Conservation (phyloP, 2,329 filamentous ascomycete genomes). For the Colletotrichum tropicicola region DNA sequence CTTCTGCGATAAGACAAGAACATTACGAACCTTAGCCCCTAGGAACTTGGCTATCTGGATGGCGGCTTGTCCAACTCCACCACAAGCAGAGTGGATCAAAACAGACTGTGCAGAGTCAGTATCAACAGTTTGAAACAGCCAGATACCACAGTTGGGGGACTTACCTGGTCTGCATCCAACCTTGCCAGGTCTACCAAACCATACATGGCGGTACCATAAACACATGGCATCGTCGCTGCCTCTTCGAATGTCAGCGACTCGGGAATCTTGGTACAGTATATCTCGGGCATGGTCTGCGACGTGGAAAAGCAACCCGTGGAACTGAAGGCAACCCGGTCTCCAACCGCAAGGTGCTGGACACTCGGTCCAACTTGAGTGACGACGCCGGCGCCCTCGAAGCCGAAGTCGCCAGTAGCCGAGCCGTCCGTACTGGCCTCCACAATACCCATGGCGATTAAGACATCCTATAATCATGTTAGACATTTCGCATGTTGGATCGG, state of each 20-base stretch:
- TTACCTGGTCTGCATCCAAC: slow-evolving; percentile 34
- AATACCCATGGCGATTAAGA: background rate
- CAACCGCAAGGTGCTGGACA: background rate
- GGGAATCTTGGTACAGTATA: slow-evolving; percentile 35
- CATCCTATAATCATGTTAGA: too few species aligned
- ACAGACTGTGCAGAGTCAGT: slow-evolving; percentile 15
- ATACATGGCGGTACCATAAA: too few species aligned
- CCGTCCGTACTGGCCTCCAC: too few species aligned
- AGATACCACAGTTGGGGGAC: background rate
- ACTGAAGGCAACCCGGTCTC: slow-evolving; percentile 41
- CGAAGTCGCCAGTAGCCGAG: background rate
- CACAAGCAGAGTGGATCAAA: slow-evolving; percentile 22
- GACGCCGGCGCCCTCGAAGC: background rate
- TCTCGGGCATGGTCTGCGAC: background rate
- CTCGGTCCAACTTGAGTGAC: background rate
- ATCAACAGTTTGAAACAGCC: too few species aligned
- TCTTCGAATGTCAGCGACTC: slow-evolving; percentile 33
- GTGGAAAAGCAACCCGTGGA: background rate
- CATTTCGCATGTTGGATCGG: too few species aligned
- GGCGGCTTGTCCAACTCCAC: slow-evolving; percentile 10
- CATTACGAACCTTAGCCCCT: slow-evolving; percentile 16
- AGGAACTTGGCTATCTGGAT: background rate
- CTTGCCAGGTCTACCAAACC: too few species aligned
- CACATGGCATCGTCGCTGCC: too few species aligned
- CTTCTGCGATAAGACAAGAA: too few species aligned